Conservation (phyloP, 495 filamentous ascomycete genomes). For the Penicillium angulare region DNA sequence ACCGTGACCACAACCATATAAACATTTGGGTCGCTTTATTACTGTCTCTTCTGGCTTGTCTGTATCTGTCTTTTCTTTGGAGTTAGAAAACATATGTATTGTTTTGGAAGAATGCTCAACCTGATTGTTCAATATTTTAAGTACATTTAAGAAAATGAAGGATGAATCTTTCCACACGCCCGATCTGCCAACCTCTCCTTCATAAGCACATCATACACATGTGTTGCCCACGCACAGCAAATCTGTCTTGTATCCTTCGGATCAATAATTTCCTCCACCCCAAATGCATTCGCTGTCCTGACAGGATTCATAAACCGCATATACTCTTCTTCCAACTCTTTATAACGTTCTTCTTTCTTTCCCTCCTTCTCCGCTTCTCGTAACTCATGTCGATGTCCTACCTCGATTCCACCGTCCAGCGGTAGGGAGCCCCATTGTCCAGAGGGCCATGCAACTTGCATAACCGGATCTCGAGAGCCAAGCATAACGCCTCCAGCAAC, state of each 20-base stretch:
- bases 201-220: slow-evolving; percentile 53
- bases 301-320: slow-evolving; percentile 61
- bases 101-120: too few species aligned
- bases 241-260: slow-evolving; percentile 55
- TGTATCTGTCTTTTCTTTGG: too few species aligned
- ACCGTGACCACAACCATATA: too few species aligned
- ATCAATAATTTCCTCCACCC: slow-evolving; percentile 63
- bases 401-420: slow-evolving; percentile 61
- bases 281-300: slow-evolving; percentile 62
- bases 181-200: slow-evolving; percentile 47
- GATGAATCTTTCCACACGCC: slow-evolving; percentile 50
- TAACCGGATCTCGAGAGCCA: slow-evolving; percentile 55
- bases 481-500: slow-evolving; percentile 64
- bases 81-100: too few species aligned
- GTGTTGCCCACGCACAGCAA: slow-evolving; percentile 51
- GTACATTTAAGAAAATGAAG: slow-evolving; percentile 39
- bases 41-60: too few species aligned
- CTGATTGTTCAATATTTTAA: too few species aligned
- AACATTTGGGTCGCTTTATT: too few species aligned
- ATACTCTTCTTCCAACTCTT: slow-evolving; percentile 59
- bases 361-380: slow-evolving; percentile 51
- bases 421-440: slow-evolving; percentile 61
- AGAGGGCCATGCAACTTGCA: slow-evolving; percentile 62
- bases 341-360: slow-evolving; percentile 47
- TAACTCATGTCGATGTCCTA: slow-evolving; percentile 57